Conservation (phyloP, 2,329 filamentous ascomycete genomes). For the Cercospora citrullina region DNA sequence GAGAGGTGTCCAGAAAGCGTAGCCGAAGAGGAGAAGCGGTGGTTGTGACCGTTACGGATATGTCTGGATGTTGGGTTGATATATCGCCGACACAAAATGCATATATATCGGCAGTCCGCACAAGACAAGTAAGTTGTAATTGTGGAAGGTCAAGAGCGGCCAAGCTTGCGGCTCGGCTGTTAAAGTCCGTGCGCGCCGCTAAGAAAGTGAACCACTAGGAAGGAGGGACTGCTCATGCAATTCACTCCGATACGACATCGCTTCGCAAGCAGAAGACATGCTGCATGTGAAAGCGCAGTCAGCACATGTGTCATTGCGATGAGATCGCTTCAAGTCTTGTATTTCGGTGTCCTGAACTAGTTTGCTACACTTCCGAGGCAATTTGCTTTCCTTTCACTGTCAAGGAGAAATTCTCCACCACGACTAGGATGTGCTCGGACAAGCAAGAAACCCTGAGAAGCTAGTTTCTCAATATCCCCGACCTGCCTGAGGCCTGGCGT, state of each 20-base stretch:
- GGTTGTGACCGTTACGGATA: not conserved
- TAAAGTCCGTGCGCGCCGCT: not conserved
- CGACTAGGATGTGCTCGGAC: not conserved
- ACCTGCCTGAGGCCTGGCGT: not conserved
- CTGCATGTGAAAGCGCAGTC: not conserved
- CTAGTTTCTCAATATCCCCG: not conserved
- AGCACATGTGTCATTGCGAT: not conserved
- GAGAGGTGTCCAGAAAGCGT: not conserved
- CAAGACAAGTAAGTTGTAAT: constrained; percentile 6
- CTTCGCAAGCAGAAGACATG: not conserved
- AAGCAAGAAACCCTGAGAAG: constrained; percentile 1
- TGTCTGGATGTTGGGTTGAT: not conserved
- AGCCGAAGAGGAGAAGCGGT: not conserved
- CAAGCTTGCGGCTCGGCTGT: not conserved
- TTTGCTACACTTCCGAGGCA: not conserved
- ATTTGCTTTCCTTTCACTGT: not conserved
- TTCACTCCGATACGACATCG: not conserved
- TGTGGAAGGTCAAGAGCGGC: constrained; percentile 4
- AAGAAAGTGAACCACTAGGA: not conserved
- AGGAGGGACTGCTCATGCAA: not conserved
- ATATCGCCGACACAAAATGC: constrained; percentile 2
- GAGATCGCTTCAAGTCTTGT: not conserved
- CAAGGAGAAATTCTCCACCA: constrained; percentile 1
- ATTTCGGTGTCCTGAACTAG: not conserved
- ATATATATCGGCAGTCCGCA: constrained; percentile 3